Percentiles rank a stretch among this genome's conserved stretches.
phyloP scores from a whole-genome alignment of 2,329 filamentous ascomycete genomes.

The Neofusicoccum laricinum region DNA sequence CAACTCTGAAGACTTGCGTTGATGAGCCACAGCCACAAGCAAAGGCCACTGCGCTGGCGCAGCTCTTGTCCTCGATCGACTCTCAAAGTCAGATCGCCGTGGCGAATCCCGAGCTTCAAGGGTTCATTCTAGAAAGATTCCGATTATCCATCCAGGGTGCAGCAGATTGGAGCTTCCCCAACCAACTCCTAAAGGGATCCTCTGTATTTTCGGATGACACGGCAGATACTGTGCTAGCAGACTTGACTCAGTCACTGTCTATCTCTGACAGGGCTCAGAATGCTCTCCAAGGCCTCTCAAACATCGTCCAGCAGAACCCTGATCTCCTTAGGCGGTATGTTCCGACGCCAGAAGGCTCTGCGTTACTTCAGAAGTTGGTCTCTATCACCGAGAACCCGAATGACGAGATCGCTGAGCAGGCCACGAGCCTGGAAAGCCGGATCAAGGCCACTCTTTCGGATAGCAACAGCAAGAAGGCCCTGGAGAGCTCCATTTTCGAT shows the following conservation, averaged over 20 bases:
- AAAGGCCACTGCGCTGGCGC: constrained; percentile 29
- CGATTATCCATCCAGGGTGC: constrained; percentile 30
- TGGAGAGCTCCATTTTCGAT: constrained; percentile 47
- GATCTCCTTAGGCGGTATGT: constrained; percentile 44
- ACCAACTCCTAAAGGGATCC: constrained; percentile 33
- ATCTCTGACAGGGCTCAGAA: constrained; percentile 31
- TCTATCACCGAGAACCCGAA: constrained; percentile 52
- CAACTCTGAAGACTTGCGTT: constrained; percentile 29
- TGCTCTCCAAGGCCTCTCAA: constrained; percentile 45
- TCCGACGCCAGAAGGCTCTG: constrained; percentile 44
- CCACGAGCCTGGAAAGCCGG: constrained; percentile 36
- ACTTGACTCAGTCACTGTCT: constrained; percentile 38
- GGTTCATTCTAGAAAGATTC: constrained; percentile 31
- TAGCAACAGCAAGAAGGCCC: constrained; percentile 36
- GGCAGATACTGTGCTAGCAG: constrained; percentile 36
- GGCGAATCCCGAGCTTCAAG: constrained; percentile 34
- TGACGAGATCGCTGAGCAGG: constrained; percentile 49
- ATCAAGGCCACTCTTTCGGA: constrained; percentile 32
- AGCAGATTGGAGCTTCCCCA: constrained; percentile 35
- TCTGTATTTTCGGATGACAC: constrained; percentile 35
- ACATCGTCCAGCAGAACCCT: constrained; percentile 41
- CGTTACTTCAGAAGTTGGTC: constrained; percentile 52
- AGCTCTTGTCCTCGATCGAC: constrained; percentile 34
- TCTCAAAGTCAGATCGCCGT: constrained; percentile 37
- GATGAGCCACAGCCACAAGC: constrained; percentile 27